phyloP scores from a whole-genome alignment of 169 alveolate species.

The Amoebophrya sp. region DNA sequence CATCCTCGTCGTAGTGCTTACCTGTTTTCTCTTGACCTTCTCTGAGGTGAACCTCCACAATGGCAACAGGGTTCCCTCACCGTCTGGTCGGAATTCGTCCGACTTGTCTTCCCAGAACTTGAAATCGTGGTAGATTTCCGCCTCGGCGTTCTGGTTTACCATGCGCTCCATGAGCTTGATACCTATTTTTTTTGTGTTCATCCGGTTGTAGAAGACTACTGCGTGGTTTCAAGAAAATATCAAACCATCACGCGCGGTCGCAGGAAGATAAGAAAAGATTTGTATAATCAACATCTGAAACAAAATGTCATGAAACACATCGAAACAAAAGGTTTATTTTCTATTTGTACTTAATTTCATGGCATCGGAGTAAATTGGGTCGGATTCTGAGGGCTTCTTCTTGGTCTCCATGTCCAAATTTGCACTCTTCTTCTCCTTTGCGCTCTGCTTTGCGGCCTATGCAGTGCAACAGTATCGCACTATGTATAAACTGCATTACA shows the following conservation, averaged over 20 bases:
- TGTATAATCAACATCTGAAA: too few relatives aligned
- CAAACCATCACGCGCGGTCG: too few relatives aligned
- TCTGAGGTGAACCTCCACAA: conserved; percentile 77
- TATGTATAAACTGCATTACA: background rate
- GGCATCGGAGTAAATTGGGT: conserved; percentile 40
- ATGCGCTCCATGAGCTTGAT: conserved; percentile 80
- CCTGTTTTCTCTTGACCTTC: conserved; percentile 68
- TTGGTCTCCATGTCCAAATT: conserved; percentile 15
- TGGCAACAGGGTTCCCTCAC: conserved; percentile 69
- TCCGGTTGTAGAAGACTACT: too few relatives aligned
- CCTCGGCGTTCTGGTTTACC: conserved; percentile 74
- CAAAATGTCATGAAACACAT: too few relatives aligned
- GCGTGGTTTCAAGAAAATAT: too few relatives aligned
- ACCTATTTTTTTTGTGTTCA: too few relatives aligned
- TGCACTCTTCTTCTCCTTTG: background rate
- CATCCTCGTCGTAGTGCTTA: too few relatives aligned
- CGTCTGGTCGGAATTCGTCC: conserved; percentile 53
- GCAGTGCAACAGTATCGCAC: background rate
- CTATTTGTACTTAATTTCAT: conserved; percentile 41
- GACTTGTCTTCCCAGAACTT: conserved; percentile 61
- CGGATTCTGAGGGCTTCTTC: conserved; percentile 44
- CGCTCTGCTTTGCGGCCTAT: background rate
- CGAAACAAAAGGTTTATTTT: too few relatives aligned
- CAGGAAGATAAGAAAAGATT: too few relatives aligned
- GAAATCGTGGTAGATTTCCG: conserved; percentile 66